Base-by-base conservation (phyloP, 1,284 basidiomycete genomes). In the Marasmius fiardii region DNA sequence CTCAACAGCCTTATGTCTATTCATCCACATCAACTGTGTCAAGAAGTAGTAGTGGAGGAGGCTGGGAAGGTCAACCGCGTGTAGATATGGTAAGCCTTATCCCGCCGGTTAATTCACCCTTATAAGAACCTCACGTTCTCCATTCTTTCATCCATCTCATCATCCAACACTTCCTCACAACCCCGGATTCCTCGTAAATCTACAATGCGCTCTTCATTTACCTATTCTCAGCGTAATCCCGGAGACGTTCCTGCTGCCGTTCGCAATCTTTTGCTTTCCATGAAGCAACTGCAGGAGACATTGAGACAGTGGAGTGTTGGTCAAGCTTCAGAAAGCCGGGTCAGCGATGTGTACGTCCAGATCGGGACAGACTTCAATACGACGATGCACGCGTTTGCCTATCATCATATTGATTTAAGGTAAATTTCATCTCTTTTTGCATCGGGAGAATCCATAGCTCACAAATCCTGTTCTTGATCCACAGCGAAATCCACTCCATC, bases 311-410 rank as follows among this genome's bases (percentile, higher is more conserved):
- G 94, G 94, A 83, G 87, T 45, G 64, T 78, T 1, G 77, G 82
- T 1, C 75, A 83, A 35, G 83, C 88, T 3, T 77, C 82, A 3
- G 93, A 96, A 61, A 77, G 76, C 18, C 77, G 93, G 67, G 94
- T 98, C 62, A 95, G 92, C 75, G 89, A 96, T 69, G 84, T 93
- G 55, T 99, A 95, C 68, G 92, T 99, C 54, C 82, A 86, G 60
- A 82, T 98, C n/a, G 95, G 94, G 35, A 92, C 93, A 66, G 89
- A 95, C 63, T 96, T 98, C 76, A 95, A 96, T 71, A 77, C 82
- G 1, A 90, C 90, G 51, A 84, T 93, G 34, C 79, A 78, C 34
- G 92, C 94, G 0, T 98, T 98, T 68, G 79, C 83, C 21, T 76
- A 81, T 51, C 85, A 90, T 62, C 80, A 83, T 23, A 93, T 99